Evolutionary conservation across 1,284 basidiomycete species (phyloP), one percentile per base, ranked within the genome.

Genomic region (Veloporphyrellus conicus): DNA sequence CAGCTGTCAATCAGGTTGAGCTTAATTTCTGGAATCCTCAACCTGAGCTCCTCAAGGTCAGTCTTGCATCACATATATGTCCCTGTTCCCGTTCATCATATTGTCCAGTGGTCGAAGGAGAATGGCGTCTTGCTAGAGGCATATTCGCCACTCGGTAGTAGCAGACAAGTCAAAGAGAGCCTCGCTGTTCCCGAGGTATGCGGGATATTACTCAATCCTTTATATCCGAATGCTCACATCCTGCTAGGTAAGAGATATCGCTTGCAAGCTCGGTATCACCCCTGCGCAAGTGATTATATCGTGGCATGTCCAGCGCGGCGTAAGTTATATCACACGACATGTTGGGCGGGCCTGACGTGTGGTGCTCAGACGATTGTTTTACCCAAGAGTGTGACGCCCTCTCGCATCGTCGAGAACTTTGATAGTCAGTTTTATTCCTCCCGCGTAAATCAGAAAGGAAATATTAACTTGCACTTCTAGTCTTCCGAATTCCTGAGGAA

Each of bases 1-100:
- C 90, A 43, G 90, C 85, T 25, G 79, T 90, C 50, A 86, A 89
- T 61, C 84, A 93, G 64, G 85, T 93, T 44, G 92, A 93, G 63
- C 76, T 93, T 27, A 90, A 77, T 67, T 87, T 79, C 66, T 88
- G 80, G 75, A 82, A 85, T 64, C 87, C 91, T 16, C 90, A 94
- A 66, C 83, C 84, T 1, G 87, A 91, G 57, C 75, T 94, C 31
- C 68, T 90, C 48, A 72, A 81, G 69, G 87, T 83, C 56, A 49
- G 50, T 37, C 18, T 39, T 27, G 6, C n/a, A 34, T 8, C 15
- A 15, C 20, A 9, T 33, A 35, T 27, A 28, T 4, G 4, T 3
- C 2, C 22, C 10, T 8, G 29, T 12, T 14, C 0, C 34, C 18
- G 25, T 16, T 47, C 22, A 32, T 37, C 1, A 38, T n/a, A 5